phyloP scores from a whole-genome alignment of 768 basidiomycete genomes.

The Mycena venus region DNA sequence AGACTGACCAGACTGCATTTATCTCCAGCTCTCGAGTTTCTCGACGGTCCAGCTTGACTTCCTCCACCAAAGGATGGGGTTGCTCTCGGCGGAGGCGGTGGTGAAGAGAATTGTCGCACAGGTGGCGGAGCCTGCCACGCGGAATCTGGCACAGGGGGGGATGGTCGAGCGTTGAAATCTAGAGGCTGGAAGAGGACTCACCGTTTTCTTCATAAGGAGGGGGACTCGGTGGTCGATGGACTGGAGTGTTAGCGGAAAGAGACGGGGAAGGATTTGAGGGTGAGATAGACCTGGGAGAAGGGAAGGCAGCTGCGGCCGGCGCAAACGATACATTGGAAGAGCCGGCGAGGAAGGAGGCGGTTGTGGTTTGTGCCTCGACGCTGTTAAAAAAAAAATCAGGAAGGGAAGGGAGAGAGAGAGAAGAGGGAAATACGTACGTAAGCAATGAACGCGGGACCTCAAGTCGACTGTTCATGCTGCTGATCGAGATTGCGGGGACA shows the following conservation, averaged over 20 bases:
- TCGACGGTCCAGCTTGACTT: constrained; percentile 2
- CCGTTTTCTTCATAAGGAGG: not conserved
- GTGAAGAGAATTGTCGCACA: constrained; percentile 2
- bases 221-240: not conserved
- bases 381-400: not conserved
- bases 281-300: constrained; percentile 6
- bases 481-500: not conserved
- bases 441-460: not conserved
- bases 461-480: not conserved
- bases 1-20: not conserved
- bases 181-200: not conserved
- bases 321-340: constrained; percentile 3
- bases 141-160: not conserved
- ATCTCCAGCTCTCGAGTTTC: not conserved
- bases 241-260: not conserved
- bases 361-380: not conserved
- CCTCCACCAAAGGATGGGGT: constrained; percentile 11
- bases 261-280: not conserved
- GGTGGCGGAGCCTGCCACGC: constrained; percentile 3
- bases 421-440: constrained; percentile 7
- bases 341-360: not conserved
- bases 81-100: constrained; percentile 3
- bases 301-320: not conserved
- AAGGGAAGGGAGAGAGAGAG: not conserved
- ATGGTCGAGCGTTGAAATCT: not conserved